Conservation (phyloP, 169 alveolate species). For the Plasmodium billcollinsi region DNA sequence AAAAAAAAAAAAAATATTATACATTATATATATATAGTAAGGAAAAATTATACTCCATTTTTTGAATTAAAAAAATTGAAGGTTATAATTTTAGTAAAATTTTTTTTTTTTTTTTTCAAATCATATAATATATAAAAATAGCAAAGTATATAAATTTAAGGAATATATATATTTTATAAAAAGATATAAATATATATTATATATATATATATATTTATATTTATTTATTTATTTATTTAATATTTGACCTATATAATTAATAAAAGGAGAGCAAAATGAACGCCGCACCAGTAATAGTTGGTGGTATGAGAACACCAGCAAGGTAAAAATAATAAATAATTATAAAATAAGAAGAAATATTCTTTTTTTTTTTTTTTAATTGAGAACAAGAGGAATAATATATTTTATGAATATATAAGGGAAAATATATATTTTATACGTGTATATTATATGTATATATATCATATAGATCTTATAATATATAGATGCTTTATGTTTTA, state of each 20-base stretch:
- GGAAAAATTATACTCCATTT: no score
- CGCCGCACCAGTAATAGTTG: slow-evolving; percentile 50
- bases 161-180: slow-evolving; percentile 2
- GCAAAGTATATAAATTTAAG: background rate
- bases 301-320: slow-evolving; percentile 70
- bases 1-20: no score
- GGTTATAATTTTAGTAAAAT: no score
- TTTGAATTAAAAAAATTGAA: no score
- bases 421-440: background rate
- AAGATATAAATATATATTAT: background rate
- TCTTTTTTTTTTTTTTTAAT: no score
- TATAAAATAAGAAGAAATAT: no score
- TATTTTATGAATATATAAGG: no score
- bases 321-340: slow-evolving; percentile 12
- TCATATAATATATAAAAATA: no score
- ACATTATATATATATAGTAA: no score
- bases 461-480: background rate
- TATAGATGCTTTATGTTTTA: no score
- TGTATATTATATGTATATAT: background rate
- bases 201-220: background rate
- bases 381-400: no score
- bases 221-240: background rate
- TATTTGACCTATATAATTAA: background rate
- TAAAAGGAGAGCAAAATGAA: slow-evolving; percentile 20
- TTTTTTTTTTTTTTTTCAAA: no score